Evolutionary conservation across 768 basidiomycete genomes (phyloP).

Genomic region (Termitomyces sp.): DNA sequence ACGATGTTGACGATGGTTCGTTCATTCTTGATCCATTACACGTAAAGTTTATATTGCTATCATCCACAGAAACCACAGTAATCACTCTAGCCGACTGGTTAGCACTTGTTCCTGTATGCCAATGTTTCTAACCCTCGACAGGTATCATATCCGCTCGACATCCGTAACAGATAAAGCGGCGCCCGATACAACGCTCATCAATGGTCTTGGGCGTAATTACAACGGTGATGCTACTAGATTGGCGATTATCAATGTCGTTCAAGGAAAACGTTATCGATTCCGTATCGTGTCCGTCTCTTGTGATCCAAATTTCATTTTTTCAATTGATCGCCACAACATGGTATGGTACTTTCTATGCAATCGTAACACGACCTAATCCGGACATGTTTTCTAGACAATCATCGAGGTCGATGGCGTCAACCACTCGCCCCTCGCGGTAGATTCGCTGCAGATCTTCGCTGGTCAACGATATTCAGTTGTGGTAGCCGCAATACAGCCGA

Average conservation of each 20-base stretch:
- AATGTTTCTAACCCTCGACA: neutral
- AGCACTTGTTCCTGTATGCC: neutral
- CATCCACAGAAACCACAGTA: neutral
- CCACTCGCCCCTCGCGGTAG: neutral
- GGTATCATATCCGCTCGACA: neutral
- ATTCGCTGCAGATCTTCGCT: neutral
- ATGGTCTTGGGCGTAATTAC: neutral
- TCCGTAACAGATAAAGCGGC: constrained; percentile 8
- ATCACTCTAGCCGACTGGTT: constrained; percentile 1
- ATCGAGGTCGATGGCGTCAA: constrained; percentile 4
- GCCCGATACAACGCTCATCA: constrained; percentile 1
- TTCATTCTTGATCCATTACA: neutral
- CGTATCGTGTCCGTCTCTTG: constrained; percentile 28
- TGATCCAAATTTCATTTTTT: constrained; percentile 31
- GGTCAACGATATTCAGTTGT: constrained; percentile 1
- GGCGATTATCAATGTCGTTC: constrained; percentile 28
- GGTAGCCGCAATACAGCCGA: neutral
- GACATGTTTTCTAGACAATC: neutral
- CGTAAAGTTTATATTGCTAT: neutral
- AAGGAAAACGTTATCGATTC: constrained; percentile 28
- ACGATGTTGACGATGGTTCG: constrained; percentile 3
- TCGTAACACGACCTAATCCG: neutral
- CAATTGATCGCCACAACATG: constrained; percentile 41
- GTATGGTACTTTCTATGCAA: neutral
- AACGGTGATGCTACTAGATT: constrained; percentile 16